phyloP scores from a whole-genome alignment of 140 eudicot genomes.

The Artemisia princeps region DNA sequence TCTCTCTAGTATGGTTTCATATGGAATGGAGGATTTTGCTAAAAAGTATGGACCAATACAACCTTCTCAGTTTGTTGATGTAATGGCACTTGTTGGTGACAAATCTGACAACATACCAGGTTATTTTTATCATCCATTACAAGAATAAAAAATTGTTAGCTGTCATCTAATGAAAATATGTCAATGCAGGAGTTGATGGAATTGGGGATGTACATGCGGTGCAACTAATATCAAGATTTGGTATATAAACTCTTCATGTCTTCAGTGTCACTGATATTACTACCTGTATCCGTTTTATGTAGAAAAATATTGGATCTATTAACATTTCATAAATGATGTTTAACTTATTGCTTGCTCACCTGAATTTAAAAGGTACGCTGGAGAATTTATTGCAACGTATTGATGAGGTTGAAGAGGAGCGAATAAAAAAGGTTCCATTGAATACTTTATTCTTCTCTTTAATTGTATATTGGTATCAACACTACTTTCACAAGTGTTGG shows the following conservation, averaged over 20 bases:
- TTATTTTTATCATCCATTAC: constrained; percentile 13
- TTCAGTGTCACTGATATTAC: constrained; percentile 3
- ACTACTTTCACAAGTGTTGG: constrained; percentile 9
- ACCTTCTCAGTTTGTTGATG: constrained; percentile 91
- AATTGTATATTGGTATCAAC: constrained; percentile 4
- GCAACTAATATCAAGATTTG: constrained; percentile 71
- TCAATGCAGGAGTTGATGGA: constrained; percentile 73
- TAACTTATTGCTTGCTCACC: constrained; percentile 22
- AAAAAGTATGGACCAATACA: constrained; percentile 58
- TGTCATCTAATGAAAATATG: constrained; percentile 11
- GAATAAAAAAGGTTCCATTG: constrained; percentile 55
- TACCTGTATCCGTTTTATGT: background rate
- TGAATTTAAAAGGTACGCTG: constrained; percentile 44
- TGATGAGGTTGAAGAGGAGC: constrained; percentile 66
- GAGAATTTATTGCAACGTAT: constrained; percentile 60
- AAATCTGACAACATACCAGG: constrained; percentile 97
- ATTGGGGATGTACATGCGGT: constrained; percentile 87
- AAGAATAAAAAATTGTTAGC: background rate
- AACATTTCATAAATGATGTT: constrained; percentile 13
- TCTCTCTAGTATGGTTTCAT: constrained; percentile 76
- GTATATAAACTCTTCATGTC: constrained; percentile 30
- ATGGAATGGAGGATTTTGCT: constrained; percentile 95
- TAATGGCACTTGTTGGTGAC: constrained; percentile 89
- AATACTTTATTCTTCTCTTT: constrained; percentile 5
- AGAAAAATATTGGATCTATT: constrained; percentile 1